Evolutionary conservation across 352 stramenopile species (phyloP), one percentile per base, ranked within the genome.

Genomic region (Pythium volutum): DNA sequence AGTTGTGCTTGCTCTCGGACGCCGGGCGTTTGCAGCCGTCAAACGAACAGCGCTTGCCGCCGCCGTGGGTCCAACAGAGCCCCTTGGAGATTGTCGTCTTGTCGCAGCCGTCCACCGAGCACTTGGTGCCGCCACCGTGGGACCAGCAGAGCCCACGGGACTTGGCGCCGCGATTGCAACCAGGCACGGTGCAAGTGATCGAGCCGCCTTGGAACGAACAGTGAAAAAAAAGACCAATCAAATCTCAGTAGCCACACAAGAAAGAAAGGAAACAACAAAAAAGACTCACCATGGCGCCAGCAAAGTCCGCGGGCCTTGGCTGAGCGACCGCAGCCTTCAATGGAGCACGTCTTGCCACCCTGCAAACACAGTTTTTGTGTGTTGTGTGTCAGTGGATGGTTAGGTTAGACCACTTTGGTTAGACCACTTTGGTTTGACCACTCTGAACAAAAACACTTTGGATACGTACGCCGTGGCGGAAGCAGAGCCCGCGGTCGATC

Each of bases 401-500:
- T n/a, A n/a, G n/a, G n/a, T n/a, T 43, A 43, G 36, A n/a, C 14
- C 18, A 20, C 15, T 18, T 1, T 16, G 15, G 1, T 10, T 18
- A 22, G 18, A 20, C 36, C n/a, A n/a, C n/a, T n/a, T n/a, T n/a
- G n/a, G n/a, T n/a, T 38, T 38, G 33, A 38, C 7, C 12, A 12
- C 33, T 38, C 12, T 38, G 6, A 10, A 15, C 7, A 38, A 38
- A 38, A 38, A 7, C 16, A n/a, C 10, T 20, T 4, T 20, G 7
- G 7, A 27, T 10, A 47, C 38, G 36, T 25, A 59, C 51, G 29
- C 67, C 67, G 31, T 83, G 75, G 45, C 72, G 71, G 29, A 76
- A 83, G 46, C 75, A 83, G 7, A 77, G 70, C 3, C 74, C 72
- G 27, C 69, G 66, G 57, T 80, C 67, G 34, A 80, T 71, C 36